These are phyloP conservation scores for Melocanna baccifera DNA, from an alignment of 176 grass and related monocot genomes.

Conservation along the genomic window DNA sequence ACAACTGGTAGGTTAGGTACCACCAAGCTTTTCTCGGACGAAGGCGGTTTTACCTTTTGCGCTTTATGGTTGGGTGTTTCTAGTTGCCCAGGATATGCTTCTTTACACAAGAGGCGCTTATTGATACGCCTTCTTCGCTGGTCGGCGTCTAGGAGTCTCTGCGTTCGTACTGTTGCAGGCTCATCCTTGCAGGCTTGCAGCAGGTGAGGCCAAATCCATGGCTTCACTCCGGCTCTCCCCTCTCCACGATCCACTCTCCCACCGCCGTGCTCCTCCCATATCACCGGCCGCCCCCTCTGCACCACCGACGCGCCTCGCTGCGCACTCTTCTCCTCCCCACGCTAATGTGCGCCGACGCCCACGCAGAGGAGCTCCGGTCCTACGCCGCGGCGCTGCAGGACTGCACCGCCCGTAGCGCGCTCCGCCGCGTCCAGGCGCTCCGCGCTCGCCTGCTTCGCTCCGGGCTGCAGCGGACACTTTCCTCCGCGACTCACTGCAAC, in stretches of 20 bases:
- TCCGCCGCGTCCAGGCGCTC: conserved; percentile 27
- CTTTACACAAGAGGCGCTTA: background rate
- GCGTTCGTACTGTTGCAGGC: background rate
- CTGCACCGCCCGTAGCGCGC: conserved; percentile 5
- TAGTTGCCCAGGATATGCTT: background rate
- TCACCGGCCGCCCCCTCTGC: background rate
- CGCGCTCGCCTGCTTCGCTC: conserved; percentile 35
- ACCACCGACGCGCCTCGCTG: background rate
- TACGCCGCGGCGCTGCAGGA: conserved; percentile 21
- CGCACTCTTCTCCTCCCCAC: background rate
- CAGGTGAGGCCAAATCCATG: background rate
- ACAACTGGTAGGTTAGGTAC: background rate
- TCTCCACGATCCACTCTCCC: background rate
- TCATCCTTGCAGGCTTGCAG: background rate
- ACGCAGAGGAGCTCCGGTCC: conserved; percentile 4
- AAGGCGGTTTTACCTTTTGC: background rate
- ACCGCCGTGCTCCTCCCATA: background rate
- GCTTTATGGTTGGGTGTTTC: background rate
- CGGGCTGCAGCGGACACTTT: conserved; percentile 10
- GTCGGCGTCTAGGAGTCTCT: background rate
- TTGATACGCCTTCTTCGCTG: background rate
- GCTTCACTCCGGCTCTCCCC: background rate
- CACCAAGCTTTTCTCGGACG: background rate
- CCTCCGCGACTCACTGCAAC: conserved; percentile 25
- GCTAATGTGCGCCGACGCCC: background rate